These are phyloP conservation scores for Conticribra guillardii DNA, from an alignment of 108 stramenopile species.

Conservation along the genomic window DNA sequence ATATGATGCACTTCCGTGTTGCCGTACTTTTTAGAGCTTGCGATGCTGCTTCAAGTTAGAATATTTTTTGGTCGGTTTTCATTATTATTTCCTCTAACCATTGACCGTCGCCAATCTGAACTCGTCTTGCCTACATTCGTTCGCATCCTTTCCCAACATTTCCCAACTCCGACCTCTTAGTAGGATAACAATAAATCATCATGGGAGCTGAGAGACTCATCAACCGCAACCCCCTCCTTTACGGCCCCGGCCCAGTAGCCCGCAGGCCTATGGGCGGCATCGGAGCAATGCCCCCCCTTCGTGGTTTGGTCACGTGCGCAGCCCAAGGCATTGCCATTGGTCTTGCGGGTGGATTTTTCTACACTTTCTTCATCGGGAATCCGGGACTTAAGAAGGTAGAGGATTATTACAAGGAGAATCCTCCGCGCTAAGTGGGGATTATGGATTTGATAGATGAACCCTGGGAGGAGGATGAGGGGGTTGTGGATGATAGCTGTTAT, in stretches of 20 bases:
- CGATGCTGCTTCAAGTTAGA: too few relatives aligned
- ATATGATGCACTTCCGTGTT: too few relatives aligned
- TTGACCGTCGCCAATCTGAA: too few relatives aligned
- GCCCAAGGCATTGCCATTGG: constrained; percentile 65
- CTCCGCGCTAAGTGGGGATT: constrained; percentile 62
- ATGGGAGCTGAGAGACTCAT: constrained; percentile 17
- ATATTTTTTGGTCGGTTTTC: too few relatives aligned
- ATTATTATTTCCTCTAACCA: too few relatives aligned
- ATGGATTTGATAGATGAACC: neutral
- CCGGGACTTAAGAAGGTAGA: constrained; percentile 64
- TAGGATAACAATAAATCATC: too few relatives aligned
- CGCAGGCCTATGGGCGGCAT: constrained; percentile 65
- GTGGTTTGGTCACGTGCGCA: constrained; percentile 70
- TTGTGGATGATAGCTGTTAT: too few relatives aligned
- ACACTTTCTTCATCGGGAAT: constrained; percentile 71
- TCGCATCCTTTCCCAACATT: too few relatives aligned
- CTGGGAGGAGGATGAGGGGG: neutral
- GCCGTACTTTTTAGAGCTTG: too few relatives aligned
- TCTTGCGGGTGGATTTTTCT: constrained; percentile 56
- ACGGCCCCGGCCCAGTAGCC: constrained; percentile 82
- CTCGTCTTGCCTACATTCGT: too few relatives aligned
- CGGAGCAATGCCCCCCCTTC: constrained; percentile 75
- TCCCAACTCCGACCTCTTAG: too few relatives aligned
- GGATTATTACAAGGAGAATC: constrained; percentile 87
- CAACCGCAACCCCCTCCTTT: constrained; percentile 51